Evolutionary conservation across 2,329 filamentous ascomycete genomes (phyloP), one percentile per base, ranked within the genome.

Genomic region (Davidsoniella eucalypti): DNA sequence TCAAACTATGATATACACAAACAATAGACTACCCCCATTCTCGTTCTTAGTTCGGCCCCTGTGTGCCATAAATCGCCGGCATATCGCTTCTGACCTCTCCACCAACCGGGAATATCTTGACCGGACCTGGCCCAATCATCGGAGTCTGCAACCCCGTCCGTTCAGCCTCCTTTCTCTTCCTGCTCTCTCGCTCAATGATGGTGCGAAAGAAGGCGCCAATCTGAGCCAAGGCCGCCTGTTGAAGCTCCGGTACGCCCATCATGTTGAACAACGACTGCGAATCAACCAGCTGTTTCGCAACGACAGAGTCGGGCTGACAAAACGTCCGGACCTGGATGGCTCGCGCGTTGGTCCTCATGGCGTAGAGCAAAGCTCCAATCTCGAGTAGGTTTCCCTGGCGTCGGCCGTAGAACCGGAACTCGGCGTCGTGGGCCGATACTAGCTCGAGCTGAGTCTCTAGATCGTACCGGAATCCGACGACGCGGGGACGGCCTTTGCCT

Each of bases 361-460:
- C 65, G 40, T 72, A 66, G 5, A 78, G 59, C 5, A 77, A 61
- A 2, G 68, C 71, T 6, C 60, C 57, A 39, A 76, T 66, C 52
- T 70, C 67, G 2, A 64, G 57, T 0, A 62, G 59, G 44, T 68
- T 64, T 23, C 64, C 63, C 50, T 72, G 67, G 8, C 65, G 61
- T 2, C 65, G 65, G 29, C 72, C 72, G 56, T 72, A 70, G 61
- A 78, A 78, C 33, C 67, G 67, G 57, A 79, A 78, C 18, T 71
- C 67, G 8, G 69, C 59, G 25, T 68, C 58, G 55, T 78, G 75
- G 7, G 71, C 58, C 14, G 60, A 57, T 18, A 78, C 59, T 9
- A 79, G 66, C 9, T 75, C 71, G n/a, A 78, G 58, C 61, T 78
- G 75, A 1, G 74, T 77, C 61, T 78, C 74, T 2, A 78, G 59